Conservation (phyloP, 306 rosid genomes). For the Fragaria vesca region DNA sequence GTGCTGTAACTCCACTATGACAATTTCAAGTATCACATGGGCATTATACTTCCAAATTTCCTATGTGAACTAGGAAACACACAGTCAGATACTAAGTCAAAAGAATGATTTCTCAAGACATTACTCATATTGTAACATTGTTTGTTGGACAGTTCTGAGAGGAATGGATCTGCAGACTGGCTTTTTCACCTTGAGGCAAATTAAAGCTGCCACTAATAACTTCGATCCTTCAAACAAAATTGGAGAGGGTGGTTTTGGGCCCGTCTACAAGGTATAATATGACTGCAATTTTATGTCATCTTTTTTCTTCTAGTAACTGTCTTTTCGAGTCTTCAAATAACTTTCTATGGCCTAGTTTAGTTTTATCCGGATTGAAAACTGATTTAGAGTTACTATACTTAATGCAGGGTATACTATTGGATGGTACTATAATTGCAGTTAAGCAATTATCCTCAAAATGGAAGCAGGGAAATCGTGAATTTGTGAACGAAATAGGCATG, state of each 20-base stretch:
- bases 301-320: not conserved
- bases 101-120: not conserved
- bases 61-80: not conserved
- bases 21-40: not conserved
- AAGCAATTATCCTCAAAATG: constrained; percentile 61
- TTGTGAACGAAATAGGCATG: constrained; percentile 62
- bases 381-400: not conserved
- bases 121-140: not conserved
- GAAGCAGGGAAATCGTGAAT: constrained; percentile 56
- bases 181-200: constrained; percentile 12
- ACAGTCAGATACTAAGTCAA: not conserved
- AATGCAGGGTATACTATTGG: constrained; percentile 47
- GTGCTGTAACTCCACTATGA: not conserved
- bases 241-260: constrained; percentile 80
- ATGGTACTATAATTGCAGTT: constrained; percentile 58
- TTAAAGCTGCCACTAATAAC: constrained; percentile 50
- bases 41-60: not conserved
- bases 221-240: constrained; percentile 49
- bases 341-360: not conserved
- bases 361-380: not conserved
- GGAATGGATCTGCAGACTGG: constrained; percentile 18
- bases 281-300: not conserved
- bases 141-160: not conserved
- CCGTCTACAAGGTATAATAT: constrained; percentile 55
- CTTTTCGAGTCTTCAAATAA: not conserved